These are phyloP conservation scores for Boletus reticulatus DNA, from an alignment of 768 basidiomycete genomes.

Conservation along the genomic window DNA sequence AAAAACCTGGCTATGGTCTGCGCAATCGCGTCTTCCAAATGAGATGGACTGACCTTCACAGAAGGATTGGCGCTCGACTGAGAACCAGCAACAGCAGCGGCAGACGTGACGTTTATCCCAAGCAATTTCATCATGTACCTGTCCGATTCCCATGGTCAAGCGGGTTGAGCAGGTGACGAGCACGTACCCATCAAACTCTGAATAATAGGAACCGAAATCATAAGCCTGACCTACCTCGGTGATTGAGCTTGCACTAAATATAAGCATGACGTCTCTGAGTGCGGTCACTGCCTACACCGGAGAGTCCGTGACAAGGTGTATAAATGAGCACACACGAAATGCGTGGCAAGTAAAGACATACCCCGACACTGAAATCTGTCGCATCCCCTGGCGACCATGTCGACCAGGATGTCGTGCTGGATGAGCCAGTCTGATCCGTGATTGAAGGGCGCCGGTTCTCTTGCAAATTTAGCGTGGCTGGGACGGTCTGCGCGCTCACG, in stretches of 20 bases:
- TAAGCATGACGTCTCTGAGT: background rate
- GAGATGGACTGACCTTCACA: background rate
- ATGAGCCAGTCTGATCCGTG: background rate
- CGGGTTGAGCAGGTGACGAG: background rate
- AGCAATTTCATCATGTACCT: background rate
- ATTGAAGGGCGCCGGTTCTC: background rate
- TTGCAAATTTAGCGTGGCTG: background rate
- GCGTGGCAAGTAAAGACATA: background rate
- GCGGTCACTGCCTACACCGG: background rate
- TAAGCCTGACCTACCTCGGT: background rate
- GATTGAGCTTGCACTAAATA: too few species aligned
- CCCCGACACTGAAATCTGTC: background rate
- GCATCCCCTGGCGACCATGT: background rate
- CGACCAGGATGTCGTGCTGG: background rate
- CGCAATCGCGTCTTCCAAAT: background rate
- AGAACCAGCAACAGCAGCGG: background rate
- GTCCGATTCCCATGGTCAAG: background rate
- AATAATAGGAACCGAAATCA: background rate
- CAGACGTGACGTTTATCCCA: background rate
- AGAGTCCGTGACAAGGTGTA: background rate
- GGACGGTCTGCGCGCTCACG: background rate
- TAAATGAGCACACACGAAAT: background rate
- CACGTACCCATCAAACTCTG: background rate
- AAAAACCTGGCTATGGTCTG: background rate
- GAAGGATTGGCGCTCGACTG: background rate